Base-by-base conservation (phyloP, 768 basidiomycete species). In the Postia placenta region DNA sequence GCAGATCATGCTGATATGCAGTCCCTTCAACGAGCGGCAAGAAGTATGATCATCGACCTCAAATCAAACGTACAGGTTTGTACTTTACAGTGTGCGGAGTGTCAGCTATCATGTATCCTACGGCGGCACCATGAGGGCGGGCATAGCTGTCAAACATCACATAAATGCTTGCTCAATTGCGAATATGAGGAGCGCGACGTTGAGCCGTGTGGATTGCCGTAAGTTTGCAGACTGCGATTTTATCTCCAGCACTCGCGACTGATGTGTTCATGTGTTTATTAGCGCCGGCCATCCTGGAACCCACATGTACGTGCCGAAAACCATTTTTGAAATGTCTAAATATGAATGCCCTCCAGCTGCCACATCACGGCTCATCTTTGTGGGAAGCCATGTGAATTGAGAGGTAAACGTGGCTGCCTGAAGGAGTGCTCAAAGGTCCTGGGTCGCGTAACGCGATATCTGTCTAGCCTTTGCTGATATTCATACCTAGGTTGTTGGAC, bases 201-300 rank as follows among this genome's bases (percentile, higher is more conserved):
- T 81, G 81, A 50, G 66, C 70, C 33, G 78, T 73, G 30, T 33
- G 51, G 64, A 67, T 6, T 68, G 72, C 4, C 67, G 67, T 46
- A 57, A 45, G 7, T 59, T 58, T 26, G 45, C 20, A 54, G 1
- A 83, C 81, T 59, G 69, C 73, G 15, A 67, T 74, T 53, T 67
- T 66, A 81, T 81, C 55, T 44, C n/a, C n/a, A n/a, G n/a, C n/a
- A n/a, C n/a, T n/a, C n/a, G n/a, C n/a, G n/a, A n/a, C n/a, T n/a
- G n/a, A 33, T 7, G 30, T 33, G 15, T 33, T 7, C 30, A 15
- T 7, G 9, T 33, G 30, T 15, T 49, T 15, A 19, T 25, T 3
- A 82, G 80, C 15, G 80, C 79, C 25, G 82, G 81, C 0, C 81
- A 83, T 51, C 60, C 71, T 19, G 79, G 77, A 11, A 67, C 64